Conservation (phyloP, 345 rosid species). For the Ricinus communis region DNA sequence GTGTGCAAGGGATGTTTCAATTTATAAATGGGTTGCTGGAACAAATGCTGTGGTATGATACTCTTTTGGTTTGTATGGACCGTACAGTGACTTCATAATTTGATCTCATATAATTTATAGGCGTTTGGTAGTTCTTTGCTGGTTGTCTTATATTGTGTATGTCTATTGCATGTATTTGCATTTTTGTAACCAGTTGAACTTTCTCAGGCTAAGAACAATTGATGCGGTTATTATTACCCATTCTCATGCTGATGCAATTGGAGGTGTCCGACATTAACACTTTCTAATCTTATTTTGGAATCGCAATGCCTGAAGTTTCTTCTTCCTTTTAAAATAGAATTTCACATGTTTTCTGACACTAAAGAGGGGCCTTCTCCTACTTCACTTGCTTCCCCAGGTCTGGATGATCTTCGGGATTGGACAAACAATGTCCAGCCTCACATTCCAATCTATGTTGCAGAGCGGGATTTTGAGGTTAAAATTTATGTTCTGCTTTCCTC, state of each 20-base stretch:
- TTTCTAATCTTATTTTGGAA: constrained; percentile 30
- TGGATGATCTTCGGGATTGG: constrained; percentile 98
- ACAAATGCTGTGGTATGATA: neutral
- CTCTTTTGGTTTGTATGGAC: neutral
- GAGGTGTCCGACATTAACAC: constrained; percentile 80
- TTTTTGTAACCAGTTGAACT: constrained; percentile 48
- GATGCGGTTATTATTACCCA: constrained; percentile 97
- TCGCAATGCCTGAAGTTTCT: constrained; percentile 17
- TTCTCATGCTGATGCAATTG: constrained; percentile 98
- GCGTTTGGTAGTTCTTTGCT: constrained; percentile 12
- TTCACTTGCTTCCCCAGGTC: constrained; percentile 46
- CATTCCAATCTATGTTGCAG: constrained; percentile 78
- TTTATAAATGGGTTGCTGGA: neutral
- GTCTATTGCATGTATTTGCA: constrained; percentile 22
- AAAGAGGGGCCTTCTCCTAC: constrained; percentile 14
- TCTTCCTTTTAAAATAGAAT: constrained; percentile 2
- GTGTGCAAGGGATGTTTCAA: neutral
- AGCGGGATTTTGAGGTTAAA: constrained; percentile 77
- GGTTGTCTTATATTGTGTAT: constrained; percentile 20
- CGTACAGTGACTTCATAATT: neutral
- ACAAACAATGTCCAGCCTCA: constrained; percentile 82
- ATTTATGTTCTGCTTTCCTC: neutral
- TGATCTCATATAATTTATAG: neutral
- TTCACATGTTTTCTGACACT: constrained; percentile 14
- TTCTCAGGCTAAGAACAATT: constrained; percentile 94